phyloP scores from a whole-genome alignment of 2,329 filamentous ascomycete species.

The Fusarium piperis region DNA sequence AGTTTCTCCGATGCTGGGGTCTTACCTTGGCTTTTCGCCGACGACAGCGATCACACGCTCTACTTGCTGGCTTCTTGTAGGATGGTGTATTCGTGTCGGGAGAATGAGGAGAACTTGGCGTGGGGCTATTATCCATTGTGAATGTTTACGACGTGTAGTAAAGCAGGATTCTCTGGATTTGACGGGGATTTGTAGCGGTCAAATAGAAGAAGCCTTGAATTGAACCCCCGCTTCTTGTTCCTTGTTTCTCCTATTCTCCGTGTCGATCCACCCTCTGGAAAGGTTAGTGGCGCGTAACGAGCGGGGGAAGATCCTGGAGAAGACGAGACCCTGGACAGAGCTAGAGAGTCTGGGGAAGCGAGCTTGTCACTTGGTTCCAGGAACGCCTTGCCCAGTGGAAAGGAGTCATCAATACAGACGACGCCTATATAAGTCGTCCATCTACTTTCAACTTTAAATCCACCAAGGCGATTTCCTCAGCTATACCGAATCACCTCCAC shows the following conservation, averaged over 20 bases:
- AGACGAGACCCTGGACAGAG: background rate
- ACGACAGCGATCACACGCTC: constrained; percentile 50
- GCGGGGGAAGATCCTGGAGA: constrained; percentile 8
- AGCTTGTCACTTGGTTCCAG: background rate
- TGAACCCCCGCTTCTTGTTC: background rate
- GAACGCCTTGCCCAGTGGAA: background rate
- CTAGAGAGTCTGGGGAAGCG: constrained; percentile 11
- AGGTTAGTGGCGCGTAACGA: background rate
- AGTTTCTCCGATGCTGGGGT: constrained; percentile 22
- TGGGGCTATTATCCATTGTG: constrained; percentile 26
- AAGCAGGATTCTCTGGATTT: background rate
- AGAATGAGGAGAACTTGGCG: constrained; percentile 28
- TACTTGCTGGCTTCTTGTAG: constrained; percentile 34
- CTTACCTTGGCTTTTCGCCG: constrained; percentile 50
- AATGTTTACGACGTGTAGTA: background rate
- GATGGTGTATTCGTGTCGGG: constrained; percentile 16
- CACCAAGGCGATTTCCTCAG: background rate
- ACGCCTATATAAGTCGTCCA: background rate
- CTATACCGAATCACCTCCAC: background rate
- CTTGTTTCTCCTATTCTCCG: constrained; percentile 31
- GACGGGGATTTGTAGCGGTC: constrained; percentile 32
- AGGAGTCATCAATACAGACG: background rate
- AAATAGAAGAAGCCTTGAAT: constrained; percentile 13
- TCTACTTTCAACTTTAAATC: background rate
- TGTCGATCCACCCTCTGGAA: constrained; percentile 14